These are phyloP conservation scores for Tolypocladium amazonense DNA, from an alignment of 2,329 filamentous ascomycete species.

Conservation along the genomic window DNA sequence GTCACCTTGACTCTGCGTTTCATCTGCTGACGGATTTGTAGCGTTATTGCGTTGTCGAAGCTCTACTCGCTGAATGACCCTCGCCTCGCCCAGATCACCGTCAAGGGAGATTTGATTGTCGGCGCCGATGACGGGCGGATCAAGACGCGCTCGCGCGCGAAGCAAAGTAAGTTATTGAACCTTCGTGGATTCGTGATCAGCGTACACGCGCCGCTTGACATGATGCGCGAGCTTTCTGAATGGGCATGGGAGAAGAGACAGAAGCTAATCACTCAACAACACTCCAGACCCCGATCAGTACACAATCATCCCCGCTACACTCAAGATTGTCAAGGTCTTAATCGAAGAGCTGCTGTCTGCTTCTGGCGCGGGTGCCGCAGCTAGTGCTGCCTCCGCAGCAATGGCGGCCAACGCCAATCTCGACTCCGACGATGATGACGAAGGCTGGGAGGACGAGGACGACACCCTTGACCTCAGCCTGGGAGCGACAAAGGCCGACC, in stretches of 20 bases:
- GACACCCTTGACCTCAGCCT: slow-evolving; percentile 67
- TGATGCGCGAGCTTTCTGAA: neutral
- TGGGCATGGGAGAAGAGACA: neutral
- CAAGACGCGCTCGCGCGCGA: slow-evolving; percentile 86
- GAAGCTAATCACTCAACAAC: slow-evolving; percentile 15
- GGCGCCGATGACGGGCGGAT: slow-evolving; percentile 65
- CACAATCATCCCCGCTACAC: slow-evolving; percentile 73
- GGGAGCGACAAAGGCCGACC: slow-evolving; percentile 56
- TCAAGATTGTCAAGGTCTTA: slow-evolving; percentile 95
- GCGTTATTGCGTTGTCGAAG: slow-evolving; percentile 85
- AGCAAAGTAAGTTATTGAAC: slow-evolving; percentile 47
- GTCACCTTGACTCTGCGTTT: neutral
- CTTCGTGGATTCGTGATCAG: neutral
- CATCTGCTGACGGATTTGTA: slow-evolving; percentile 27
- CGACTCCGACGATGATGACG: slow-evolving; percentile 60
- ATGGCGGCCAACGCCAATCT: slow-evolving; percentile 47
- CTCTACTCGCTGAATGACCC: slow-evolving; percentile 80
- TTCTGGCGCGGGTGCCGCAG: slow-evolving; percentile 51
- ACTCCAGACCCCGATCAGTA: slow-evolving; percentile 71
- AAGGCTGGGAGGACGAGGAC: slow-evolving; percentile 82
- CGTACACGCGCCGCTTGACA: neutral
- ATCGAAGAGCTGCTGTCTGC: slow-evolving; percentile 84
- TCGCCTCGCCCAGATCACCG: slow-evolving; percentile 66
- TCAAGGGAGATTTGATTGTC: slow-evolving; percentile 86
- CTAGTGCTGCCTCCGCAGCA: slow-evolving; percentile 53